Evolutionary conservation across 2,329 filamentous ascomycete species (phyloP).

Genomic region (Aspergillus piperis): DNA sequence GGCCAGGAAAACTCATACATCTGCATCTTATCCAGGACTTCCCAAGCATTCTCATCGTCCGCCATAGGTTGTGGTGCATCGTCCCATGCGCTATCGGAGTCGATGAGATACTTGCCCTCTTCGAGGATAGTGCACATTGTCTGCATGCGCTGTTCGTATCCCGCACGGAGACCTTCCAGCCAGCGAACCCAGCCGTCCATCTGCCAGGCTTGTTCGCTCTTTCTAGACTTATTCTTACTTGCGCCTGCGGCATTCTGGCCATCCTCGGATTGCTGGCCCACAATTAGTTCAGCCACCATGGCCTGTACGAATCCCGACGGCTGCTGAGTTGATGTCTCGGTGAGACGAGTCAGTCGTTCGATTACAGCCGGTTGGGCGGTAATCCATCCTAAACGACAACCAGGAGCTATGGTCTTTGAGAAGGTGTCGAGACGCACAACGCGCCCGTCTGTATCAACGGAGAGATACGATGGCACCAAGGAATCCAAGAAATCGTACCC

Average conservation of each 20-base stretch:
- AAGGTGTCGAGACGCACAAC: conserved; percentile 91
- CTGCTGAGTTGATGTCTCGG: conserved; percentile 76
- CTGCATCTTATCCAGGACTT: conserved; percentile 70
- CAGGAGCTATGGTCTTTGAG: conserved; percentile 88
- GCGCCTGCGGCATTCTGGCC: conserved; percentile 35
- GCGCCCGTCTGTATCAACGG: conserved; percentile 78
- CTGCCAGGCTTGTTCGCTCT: conserved; percentile 68
- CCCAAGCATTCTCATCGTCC: conserved; percentile 63
- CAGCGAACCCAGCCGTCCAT: conserved; percentile 86
- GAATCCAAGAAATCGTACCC: conserved; percentile 81
- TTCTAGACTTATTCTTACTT: conserved; percentile 43
- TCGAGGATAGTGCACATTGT: conserved; percentile 75
- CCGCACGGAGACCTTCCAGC: conserved; percentile 79
- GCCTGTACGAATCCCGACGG: conserved; percentile 88
- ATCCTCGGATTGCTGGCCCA: conserved; percentile 65
- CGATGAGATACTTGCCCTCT: conserved; percentile 64
- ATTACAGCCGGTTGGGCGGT: conserved; percentile 78
- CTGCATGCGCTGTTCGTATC: conserved; percentile 83
- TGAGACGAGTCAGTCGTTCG: conserved; percentile 72
- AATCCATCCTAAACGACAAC: conserved; percentile 87
- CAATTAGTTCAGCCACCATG: conserved; percentile 63
- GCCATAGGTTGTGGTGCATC: conserved; percentile 11
- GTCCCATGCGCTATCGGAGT: conserved; percentile 54
- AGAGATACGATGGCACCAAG: conserved; percentile 78
- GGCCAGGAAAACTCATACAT: conserved; percentile 79